These are phyloP conservation scores for Ambrosia hybrid DNA, from an alignment of 140 eudicot genomes.

Conservation along the genomic window DNA sequence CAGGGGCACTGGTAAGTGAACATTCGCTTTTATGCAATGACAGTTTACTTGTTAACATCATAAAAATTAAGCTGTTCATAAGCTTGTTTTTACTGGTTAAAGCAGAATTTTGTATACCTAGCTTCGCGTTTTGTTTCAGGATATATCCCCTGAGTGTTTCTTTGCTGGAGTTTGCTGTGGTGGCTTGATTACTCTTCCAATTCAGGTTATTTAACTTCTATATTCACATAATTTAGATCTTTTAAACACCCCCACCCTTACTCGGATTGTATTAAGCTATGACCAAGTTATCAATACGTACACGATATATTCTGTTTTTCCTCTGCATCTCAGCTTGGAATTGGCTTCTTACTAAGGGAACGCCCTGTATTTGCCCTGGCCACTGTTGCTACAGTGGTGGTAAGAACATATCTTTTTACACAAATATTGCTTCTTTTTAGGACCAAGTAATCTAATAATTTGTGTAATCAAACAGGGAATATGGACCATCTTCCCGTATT, in stretches of 20 bases:
- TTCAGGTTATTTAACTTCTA: conserved; percentile 58
- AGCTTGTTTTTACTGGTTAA: neutral
- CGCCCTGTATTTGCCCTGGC: conserved; percentile 90
- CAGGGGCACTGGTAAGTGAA: conserved; percentile 85
- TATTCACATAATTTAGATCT: conserved; percentile 2
- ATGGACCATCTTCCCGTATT: conserved; percentile 83
- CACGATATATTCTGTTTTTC: neutral
- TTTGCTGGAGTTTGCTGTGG: conserved; percentile 96
- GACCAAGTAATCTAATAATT: neutral
- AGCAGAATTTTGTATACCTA: neutral
- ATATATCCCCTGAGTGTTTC: conserved; percentile 75
- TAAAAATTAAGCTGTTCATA: conserved; percentile 7
- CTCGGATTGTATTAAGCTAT: too few species aligned
- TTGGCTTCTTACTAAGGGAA: conserved; percentile 84
- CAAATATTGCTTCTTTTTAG: neutral
- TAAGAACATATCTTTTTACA: conserved; percentile 24
- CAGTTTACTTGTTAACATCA: conserved; percentile 13
- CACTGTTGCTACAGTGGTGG: conserved; percentile 92
- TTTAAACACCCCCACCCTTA: neutral
- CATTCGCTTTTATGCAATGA: neutral
- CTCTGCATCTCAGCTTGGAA: conserved; percentile 56
- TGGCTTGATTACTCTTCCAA: conserved; percentile 77
- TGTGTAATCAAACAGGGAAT: conserved; percentile 56
- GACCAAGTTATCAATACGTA: neutral
- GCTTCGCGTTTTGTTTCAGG: conserved; percentile 44